These are phyloP conservation scores for Bigelowiella natans DNA, from an alignment of 78 protist species.

Conservation along the genomic window DNA sequence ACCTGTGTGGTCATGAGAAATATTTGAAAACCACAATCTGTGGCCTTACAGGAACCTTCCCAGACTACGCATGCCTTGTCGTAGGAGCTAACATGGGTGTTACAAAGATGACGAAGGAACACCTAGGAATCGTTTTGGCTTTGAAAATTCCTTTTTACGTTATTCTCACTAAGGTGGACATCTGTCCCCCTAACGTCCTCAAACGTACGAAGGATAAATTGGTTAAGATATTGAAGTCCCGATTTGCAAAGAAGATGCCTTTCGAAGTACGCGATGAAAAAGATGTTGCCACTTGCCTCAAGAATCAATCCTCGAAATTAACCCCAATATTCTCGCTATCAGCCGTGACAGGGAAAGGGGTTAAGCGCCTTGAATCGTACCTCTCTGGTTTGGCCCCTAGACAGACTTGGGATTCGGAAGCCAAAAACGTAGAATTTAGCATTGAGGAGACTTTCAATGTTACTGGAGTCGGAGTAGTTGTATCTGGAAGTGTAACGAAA, in stretches of 20 bases:
- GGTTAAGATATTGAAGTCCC: constrained; percentile 20
- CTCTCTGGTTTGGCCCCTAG: not conserved
- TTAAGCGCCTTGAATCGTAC: not conserved
- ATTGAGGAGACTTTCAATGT: not conserved
- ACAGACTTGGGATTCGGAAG: not conserved
- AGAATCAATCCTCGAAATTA: constrained; percentile 7
- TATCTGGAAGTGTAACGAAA: not conserved
- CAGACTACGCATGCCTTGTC: constrained; percentile 63
- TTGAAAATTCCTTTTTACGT: constrained; percentile 64
- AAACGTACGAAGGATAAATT: constrained; percentile 43
- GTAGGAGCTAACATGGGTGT: constrained; percentile 67
- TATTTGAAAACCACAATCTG: constrained; percentile 85
- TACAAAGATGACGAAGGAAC: constrained; percentile 76
- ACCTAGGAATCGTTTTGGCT: constrained; percentile 78
- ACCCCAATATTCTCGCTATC: not conserved
- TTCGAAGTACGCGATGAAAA: constrained; percentile 46
- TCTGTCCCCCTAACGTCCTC: constrained; percentile 65
- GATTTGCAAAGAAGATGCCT: constrained; percentile 60
- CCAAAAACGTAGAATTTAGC: not conserved
- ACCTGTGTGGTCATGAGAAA: constrained; percentile 34
- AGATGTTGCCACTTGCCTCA: constrained; percentile 65
- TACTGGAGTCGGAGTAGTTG: constrained; percentile 1
- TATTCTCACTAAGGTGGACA: constrained; percentile 80
- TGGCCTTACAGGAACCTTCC: constrained; percentile 75
- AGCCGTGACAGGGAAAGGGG: not conserved